phyloP scores from a whole-genome alignment of 208 protist genomes.

The Acanthamoeba royreba region DNA sequence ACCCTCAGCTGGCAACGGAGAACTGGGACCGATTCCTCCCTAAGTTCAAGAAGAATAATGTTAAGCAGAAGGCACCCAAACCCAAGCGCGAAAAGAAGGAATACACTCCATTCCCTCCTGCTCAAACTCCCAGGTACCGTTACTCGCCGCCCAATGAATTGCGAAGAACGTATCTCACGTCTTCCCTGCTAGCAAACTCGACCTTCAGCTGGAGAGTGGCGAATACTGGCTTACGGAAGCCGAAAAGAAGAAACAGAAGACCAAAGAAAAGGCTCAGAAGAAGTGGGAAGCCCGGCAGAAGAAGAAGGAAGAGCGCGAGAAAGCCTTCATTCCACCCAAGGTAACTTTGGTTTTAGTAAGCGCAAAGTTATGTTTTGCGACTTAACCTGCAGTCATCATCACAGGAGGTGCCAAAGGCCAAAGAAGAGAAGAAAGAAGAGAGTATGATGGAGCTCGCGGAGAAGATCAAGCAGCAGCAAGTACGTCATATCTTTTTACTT shows the following conservation, averaged over 20 bases:
- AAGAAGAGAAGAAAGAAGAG: background rate
- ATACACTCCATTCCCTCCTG: slow-evolving; percentile 82
- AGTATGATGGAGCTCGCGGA: background rate
- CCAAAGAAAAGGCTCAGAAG: slow-evolving; percentile 39
- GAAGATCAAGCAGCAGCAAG: background rate
- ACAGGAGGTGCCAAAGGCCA: background rate
- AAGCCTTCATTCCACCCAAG: slow-evolving; percentile 31
- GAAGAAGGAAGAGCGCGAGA: slow-evolving; percentile 6
- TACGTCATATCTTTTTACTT: too few species aligned
- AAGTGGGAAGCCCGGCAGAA: slow-evolving; percentile 17
- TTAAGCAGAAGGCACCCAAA: slow-evolving; percentile 67
- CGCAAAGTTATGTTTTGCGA: too few species aligned
- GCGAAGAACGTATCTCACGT: too few species aligned
- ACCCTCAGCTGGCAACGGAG: slow-evolving; percentile 93
- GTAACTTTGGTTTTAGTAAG: too few species aligned
- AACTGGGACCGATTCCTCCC: slow-evolving; percentile 98
- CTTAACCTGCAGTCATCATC: too few species aligned
- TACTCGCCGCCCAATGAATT: too few species aligned
- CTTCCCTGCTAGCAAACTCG: slow-evolving; percentile 79
- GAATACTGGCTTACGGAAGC: slow-evolving; percentile 83
- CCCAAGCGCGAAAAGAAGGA: slow-evolving; percentile 79
- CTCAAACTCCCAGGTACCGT: slow-evolving; percentile 65
- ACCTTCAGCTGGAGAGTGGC: slow-evolving; percentile 82
- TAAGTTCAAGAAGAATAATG: slow-evolving; percentile 88
- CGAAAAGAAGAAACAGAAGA: slow-evolving; percentile 54